Base-by-base conservation (phyloP, 2,329 filamentous ascomycete species). In the Phyllosticta citribraziliensis region DNA sequence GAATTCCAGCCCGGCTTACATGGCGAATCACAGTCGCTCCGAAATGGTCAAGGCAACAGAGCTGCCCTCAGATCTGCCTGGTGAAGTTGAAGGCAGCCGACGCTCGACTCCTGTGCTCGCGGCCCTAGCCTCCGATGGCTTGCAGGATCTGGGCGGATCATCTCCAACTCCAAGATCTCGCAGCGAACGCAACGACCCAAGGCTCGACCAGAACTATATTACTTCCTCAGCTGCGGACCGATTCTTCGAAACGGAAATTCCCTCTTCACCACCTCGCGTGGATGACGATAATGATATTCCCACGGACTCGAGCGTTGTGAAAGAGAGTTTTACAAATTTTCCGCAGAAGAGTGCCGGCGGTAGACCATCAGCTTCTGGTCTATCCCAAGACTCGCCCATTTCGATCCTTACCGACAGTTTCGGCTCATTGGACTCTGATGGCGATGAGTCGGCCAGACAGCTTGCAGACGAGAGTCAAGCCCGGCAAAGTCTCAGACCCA, bases 121-220 rank as follows among this genome's bases (percentile, higher is more conserved):
- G 19, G 68, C 70, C 10, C 73, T 75, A 9, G 65, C 68, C 6
- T 67, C 71, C 27, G 71, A 71, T 10, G 66, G 64, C 66, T 75
- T 70, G 73, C 79, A 80, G 56, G 75, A 74, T 25, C 78, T 79
- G 58, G 70, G 80, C 20, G 76, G 74, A 11, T 82, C 79, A 6
- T 82, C 80, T n/a, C 80, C 80, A 3, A 82, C 80, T 1, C 79
- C 80, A 35, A 74, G 71, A 24, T 75, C 76, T 22, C 53, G 65
- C 62, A 52, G 63, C 61, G 33, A 51, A 75, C 47, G 52, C 59
- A 14, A 54, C 11, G 52, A 35, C 11, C 24, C 17, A 58, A 25
- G 33, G 66, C 33, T 17, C 6, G 52, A 35, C 10, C 19, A 24
- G 5, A 19, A 35, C 19, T 60, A 60, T n/a, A 10, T 55, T 2